Percentiles rank a stretch among this genome's conserved stretches.
These are phyloP conservation scores for Cryptococcus sp. DNA, from an alignment of 1,284 basidiomycete genomes.

Conservation along the genomic window DNA sequence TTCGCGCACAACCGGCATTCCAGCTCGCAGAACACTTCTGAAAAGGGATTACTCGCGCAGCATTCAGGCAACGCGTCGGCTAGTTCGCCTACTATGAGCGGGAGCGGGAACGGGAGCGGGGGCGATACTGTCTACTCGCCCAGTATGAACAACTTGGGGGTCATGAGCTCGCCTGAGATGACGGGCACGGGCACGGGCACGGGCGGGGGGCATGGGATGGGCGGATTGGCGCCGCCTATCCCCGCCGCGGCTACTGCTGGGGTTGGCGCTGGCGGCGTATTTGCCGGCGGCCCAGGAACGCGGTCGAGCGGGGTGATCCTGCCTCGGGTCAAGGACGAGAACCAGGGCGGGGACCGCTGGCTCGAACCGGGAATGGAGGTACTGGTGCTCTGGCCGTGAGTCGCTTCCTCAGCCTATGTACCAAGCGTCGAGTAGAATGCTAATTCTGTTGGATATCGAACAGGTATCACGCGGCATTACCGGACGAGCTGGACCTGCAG, in stretches of 20 bases:
- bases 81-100: slow-evolving; percentile 31
- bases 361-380: slow-evolving; percentile 42
- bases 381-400: slow-evolving; percentile 45
- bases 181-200: no score
- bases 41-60: slow-evolving; percentile 34
- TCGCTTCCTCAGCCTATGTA: slow-evolving; percentile 1
- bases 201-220: background rate
- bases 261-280: slow-evolving; percentile 3
- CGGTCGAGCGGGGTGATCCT: slow-evolving; percentile 36
- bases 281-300: slow-evolving; percentile 6
- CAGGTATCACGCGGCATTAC: slow-evolving; percentile 45
- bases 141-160: no score
- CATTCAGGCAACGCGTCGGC: slow-evolving; percentile 3
- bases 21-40: slow-evolving; percentile 23
- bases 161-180: no score
- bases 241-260: slow-evolving; percentile 8
- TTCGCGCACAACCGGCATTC: slow-evolving; percentile 5
- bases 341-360: slow-evolving; percentile 37
- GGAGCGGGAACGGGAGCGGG: slow-evolving; percentile 5
- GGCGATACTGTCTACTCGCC: background rate
- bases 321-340: slow-evolving; percentile 45
- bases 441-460: background rate
- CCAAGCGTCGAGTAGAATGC: background rate
- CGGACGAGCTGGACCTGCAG: slow-evolving; percentile 49
- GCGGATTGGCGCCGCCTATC: slow-evolving; percentile 6